Base-by-base conservation (phyloP, 2,329 filamentous ascomycete species). In the Karstenula rhodostoma region DNA sequence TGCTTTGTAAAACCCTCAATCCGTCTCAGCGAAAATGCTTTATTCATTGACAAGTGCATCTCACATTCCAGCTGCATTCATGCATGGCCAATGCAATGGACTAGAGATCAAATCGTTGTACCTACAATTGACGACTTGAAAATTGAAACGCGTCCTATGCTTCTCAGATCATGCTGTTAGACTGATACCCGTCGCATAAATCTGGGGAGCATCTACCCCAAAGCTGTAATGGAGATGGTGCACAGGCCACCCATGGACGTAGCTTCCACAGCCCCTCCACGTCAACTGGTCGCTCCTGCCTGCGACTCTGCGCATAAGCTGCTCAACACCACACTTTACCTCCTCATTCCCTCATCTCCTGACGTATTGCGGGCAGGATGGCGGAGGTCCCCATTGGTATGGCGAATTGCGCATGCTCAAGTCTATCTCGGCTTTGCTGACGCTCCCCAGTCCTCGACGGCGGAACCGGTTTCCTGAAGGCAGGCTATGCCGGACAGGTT, bases 391-490 rank as follows among this genome's bases (percentile, higher is more conserved):
- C 81, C 68, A 83, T 83, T 73, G 81, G 81, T 83, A 79, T 63
- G 72, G 51, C 54, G 58, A 63, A 60, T 62, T 57, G 49, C 56
- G 47, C 46, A 40, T 27, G 33, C 52, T 40, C 17, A 40, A 40
- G 37, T 25, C 9, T 13, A 44, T 61, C 15, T 10, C 47, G 64
- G 57, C 50, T 68, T 47, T 55, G 71, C 75, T 78, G 67, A 78
- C 73, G 33, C 64, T 63, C 43, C 57, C 58, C 78, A 98, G 95
- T 99, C 79, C 94, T 99, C 87, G 95, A 99, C 86, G 95, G 95
- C 87, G 95, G 95, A 82, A 99, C 95, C 78, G 95, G 95, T 82
- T 99, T 99, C 87, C 90, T 99, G 81, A 99, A 99, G 84, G 95
- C 97, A 83, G 95, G 95, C 80, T 99, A 98, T 85, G 95, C 95